Base-by-base conservation (phyloP, 306 rosid genomes). In the Casuarina glauca region DNA sequence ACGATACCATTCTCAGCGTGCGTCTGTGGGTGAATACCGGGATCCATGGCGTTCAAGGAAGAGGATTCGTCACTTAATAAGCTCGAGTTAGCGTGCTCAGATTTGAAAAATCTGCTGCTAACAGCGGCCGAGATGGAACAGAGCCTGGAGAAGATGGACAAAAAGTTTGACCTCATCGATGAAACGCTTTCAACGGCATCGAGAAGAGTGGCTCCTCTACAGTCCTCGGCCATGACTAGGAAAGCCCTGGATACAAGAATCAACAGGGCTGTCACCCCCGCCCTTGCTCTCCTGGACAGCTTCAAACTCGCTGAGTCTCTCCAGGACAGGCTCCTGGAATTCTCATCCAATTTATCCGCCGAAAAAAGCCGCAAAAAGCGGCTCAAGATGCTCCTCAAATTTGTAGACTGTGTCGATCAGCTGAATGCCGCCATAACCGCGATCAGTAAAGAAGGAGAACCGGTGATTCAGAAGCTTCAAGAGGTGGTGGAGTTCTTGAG, bases 401-500 rank as follows among this genome's bases (percentile, higher is more conserved):
- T 89, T 70, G 81, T 83, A 75, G 87, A 84, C 44, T 88, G 89
- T 35, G 94, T 89, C 20, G 94, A 91, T 53, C 79, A 81, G 78
- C 74, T 94, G 5, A 85, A 82, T 45, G 82, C 51, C 3, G 87
- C 90, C 11, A 84, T 94, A 2, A 82, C 39, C 9, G 73, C 68
- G 16, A 89, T 94, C 45, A 69, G 90, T 43, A 69, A 73, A 55
- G 97, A 85, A 26, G 98, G 91, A 2, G 94, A 90, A 84, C 83
- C 85, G 4, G 98, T 87, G 84, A 85, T 93, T 44, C 93, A 86
- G 89, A 86, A 61, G 86, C 96, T 91, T 60, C 98, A 93, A 20
- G 98, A 93, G 83, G 98, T 91, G 72, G 98, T 94, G 53, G 98
- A 94, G 85, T 94, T 90, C 66, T 75, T 94, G 79, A 90, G 98